These are phyloP conservation scores for Penicillium thymicola DNA, from an alignment of 2,329 filamentous ascomycete species.

Conservation along the genomic window DNA sequence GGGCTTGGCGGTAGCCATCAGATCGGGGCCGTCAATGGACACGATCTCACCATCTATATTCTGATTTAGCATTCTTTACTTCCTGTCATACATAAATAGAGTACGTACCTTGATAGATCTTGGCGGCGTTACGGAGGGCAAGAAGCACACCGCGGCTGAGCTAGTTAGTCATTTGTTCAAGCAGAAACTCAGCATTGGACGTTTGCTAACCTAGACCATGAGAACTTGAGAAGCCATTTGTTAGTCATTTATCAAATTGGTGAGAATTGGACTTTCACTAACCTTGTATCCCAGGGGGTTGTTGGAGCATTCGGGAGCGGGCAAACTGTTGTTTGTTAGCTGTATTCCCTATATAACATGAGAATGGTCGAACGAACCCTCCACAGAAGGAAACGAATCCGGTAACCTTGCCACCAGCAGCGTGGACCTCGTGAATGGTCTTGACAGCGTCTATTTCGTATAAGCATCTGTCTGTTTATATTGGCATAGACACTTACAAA, in stretches of 20 bases:
- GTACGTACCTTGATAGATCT: constrained; percentile 64
- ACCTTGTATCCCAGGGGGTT: constrained; percentile 88
- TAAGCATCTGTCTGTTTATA: background rate
- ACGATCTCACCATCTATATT: constrained; percentile 61
- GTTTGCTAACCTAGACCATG: constrained; percentile 56
- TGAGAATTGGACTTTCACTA: background rate
- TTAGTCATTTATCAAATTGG: background rate
- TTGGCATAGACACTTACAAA: constrained; percentile 12
- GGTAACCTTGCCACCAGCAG: constrained; percentile 77
- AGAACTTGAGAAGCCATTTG: constrained; percentile 53
- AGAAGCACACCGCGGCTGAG: constrained; percentile 72
- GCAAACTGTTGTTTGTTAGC: constrained; percentile 43
- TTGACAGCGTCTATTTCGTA: constrained; percentile 67
- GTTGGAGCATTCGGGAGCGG: constrained; percentile 69
- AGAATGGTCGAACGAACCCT: constrained; percentile 42
- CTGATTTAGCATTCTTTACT: background rate
- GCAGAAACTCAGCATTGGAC: constrained; percentile 35
- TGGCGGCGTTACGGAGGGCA: constrained; percentile 81
- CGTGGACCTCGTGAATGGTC: constrained; percentile 77
- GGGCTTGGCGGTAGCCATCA: constrained; percentile 85
- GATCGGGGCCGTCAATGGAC: constrained; percentile 61
- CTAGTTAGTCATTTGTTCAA: constrained; percentile 2
- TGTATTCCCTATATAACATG: background rate
- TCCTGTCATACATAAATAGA: background rate
- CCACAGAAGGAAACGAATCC: constrained; percentile 84